Conservation (phyloP, 2,329 filamentous ascomycete species). For the Penicillium vulpinum region DNA sequence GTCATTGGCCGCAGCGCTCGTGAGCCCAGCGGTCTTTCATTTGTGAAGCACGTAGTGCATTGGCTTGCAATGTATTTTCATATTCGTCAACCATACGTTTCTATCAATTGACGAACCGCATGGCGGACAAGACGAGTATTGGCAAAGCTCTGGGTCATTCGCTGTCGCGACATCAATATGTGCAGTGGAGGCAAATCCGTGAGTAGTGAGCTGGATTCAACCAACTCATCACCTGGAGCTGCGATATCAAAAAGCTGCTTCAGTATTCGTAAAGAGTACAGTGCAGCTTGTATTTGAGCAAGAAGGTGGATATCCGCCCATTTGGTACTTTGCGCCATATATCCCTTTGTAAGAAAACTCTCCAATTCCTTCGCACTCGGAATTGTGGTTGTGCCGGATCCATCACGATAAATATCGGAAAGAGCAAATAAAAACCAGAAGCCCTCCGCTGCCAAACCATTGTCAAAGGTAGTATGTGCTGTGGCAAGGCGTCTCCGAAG, state of each 20-base stretch:
- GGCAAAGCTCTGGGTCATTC: constrained; percentile 17
- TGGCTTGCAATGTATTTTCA: not conserved
- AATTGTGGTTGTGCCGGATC: constrained; percentile 11
- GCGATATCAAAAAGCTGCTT: constrained; percentile 50
- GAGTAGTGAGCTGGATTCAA: constrained; percentile 22
- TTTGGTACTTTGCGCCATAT: constrained; percentile 36
- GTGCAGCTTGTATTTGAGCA: constrained; percentile 60
- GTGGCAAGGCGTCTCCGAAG: constrained; percentile 27
- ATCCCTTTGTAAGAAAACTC: constrained; percentile 32
- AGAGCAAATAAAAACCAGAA: constrained; percentile 41
- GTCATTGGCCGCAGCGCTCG: not conserved
- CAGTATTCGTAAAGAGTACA: constrained; percentile 64
- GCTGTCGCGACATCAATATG: constrained; percentile 29
- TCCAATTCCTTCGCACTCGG: constrained; percentile 22
- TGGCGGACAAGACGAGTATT: constrained; percentile 8
- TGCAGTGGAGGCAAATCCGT: constrained; percentile 30
- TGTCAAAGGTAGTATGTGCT: constrained; percentile 16
- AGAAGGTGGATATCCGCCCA: constrained; percentile 64
- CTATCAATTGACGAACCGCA: constrained; percentile 12
- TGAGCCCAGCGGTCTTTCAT: not conserved
- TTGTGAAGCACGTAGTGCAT: not conserved
- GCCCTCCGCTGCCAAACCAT: constrained; percentile 5
- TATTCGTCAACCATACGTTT: constrained; percentile 15
- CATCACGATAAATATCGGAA: constrained; percentile 29
- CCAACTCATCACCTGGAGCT: constrained; percentile 25